Conservation (phyloP, 345 rosid genomes). For the Moringa oleifera region DNA sequence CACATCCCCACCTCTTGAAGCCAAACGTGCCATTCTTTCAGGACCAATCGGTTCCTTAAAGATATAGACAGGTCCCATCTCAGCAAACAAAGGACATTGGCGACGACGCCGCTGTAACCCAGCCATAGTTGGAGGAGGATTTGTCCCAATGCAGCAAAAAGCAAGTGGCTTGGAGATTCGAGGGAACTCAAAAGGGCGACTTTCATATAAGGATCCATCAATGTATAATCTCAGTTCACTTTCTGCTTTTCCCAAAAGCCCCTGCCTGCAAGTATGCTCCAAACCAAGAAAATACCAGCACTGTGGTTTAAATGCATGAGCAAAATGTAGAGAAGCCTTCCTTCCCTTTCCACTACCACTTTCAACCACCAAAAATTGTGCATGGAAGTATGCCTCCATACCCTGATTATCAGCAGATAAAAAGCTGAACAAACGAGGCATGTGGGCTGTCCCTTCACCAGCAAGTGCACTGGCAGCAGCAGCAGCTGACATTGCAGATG, state of each 20-base stretch:
- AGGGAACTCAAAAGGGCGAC: conserved; percentile 91
- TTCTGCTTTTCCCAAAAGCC: conserved; percentile 88
- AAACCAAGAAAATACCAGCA: conserved; percentile 98
- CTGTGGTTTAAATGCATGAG: conserved; percentile 98
- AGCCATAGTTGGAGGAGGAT: conserved; percentile 98
- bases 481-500: conserved; percentile 99
- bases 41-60: conserved; percentile 96
- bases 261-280: conserved; percentile 85
- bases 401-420: conserved; percentile 97
- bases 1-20: conserved; percentile 92
- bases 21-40: conserved; percentile 86
- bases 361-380: conserved; percentile 97
- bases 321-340: conserved; percentile 95
- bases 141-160: conserved; percentile 98
- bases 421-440: conserved; percentile 98
- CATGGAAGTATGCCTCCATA: conserved; percentile 94
- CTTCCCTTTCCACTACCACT: conserved; percentile 86
- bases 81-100: conserved; percentile 97
- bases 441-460: conserved; percentile 97
- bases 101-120: conserved; percentile 99
- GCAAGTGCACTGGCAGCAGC: conserved; percentile 99
- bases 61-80: conserved; percentile 96
- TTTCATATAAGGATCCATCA: conserved; percentile 93
- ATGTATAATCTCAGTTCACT: conserved; percentile 86
- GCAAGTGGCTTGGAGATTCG: conserved; percentile 92